phyloP scores from a whole-genome alignment of 2,329 filamentous ascomycete genomes.

The Hypocreales sp. region DNA sequence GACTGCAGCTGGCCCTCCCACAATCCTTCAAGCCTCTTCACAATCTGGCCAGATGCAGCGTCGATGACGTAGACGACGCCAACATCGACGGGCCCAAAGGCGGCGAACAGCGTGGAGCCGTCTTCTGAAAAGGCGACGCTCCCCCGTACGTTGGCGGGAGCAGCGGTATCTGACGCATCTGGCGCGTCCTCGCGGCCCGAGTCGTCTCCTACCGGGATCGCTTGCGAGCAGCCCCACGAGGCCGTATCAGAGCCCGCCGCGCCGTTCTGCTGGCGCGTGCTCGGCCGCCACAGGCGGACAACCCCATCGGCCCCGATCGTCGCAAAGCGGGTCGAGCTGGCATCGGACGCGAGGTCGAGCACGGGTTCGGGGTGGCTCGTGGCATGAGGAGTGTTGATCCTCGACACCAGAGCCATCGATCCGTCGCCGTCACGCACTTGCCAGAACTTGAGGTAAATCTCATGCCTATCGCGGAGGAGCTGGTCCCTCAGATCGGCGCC shows the following conservation, averaged over 20 bases:
- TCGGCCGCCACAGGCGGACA: constrained; percentile 71
- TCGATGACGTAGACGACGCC: constrained; percentile 66
- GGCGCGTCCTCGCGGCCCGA: constrained; percentile 25
- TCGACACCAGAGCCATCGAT: constrained; percentile 61
- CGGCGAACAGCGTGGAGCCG: constrained; percentile 66
- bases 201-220: constrained; percentile 35
- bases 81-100: constrained; percentile 35
- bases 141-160: constrained; percentile 32
- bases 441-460: constrained; percentile 90
- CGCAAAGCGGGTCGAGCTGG: constrained; percentile 56
- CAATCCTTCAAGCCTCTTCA: constrained; percentile 50
- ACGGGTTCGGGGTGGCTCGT: constrained; percentile 41
- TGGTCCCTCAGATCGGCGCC: constrained; percentile 21
- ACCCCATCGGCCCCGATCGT: constrained; percentile 71
- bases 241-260: constrained; percentile 42
- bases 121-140: constrained; percentile 69
- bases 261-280: constrained; percentile 50
- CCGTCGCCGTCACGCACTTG: constrained; percentile 40
- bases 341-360: constrained; percentile 59
- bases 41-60: constrained; percentile 48
- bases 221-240: constrained; percentile 58
- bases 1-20: constrained; percentile 49
- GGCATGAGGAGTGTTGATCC: constrained; percentile 71
- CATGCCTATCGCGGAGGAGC: constrained; percentile 38
- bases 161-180: constrained; percentile 9